A percentile compares a stretch with the other conserved stretches of the same genome.
Conservation (phyloP, 1,139 yeast species). For the Blastobotrys elegans region DNA sequence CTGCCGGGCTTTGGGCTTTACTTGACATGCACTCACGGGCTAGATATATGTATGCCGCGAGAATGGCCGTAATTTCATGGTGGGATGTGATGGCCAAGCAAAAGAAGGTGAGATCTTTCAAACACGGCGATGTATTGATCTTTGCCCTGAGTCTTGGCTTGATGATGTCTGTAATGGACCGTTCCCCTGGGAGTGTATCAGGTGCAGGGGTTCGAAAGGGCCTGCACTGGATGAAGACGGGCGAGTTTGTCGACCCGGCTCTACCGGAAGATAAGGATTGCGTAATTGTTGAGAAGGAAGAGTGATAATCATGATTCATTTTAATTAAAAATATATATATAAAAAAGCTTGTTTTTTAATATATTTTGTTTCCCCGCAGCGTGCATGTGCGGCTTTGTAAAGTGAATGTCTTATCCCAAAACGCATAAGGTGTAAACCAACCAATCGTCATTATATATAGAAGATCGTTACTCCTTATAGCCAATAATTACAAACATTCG, state of each 20-base stretch:
- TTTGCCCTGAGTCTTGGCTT: slow-evolving; percentile 34
- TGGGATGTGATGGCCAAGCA: slow-evolving; percentile 34
- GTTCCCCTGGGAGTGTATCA: slow-evolving; percentile 34
- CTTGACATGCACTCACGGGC: slow-evolving; percentile 35
- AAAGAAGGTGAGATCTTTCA: slow-evolving; percentile 24
- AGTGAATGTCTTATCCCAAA: too few species aligned
- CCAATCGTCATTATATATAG: too few species aligned
- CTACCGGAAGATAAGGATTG: too few species aligned
- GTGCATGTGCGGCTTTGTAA: too few species aligned
- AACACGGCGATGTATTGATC: slow-evolving; percentile 32
- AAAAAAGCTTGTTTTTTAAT: too few species aligned
- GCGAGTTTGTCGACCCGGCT: slow-evolving; percentile 27
- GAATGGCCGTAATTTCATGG: slow-evolving; percentile 36
- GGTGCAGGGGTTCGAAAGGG: slow-evolving; percentile 32
- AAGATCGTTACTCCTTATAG: too few species aligned
- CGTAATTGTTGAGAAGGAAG: too few species aligned
- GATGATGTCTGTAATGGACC: slow-evolving; percentile 34
- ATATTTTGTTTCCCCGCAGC: too few species aligned
- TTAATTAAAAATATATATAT: too few species aligned
- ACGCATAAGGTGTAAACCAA: too few species aligned
- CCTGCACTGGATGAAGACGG: slow-evolving; percentile 33
- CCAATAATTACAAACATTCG: too few species aligned
- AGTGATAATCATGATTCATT: too few species aligned
- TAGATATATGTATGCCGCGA: slow-evolving; percentile 34
- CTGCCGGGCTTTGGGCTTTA: slow-evolving; percentile 40